Conservation (phyloP, 257 asterid species). For the Eustoma russellianum region DNA sequence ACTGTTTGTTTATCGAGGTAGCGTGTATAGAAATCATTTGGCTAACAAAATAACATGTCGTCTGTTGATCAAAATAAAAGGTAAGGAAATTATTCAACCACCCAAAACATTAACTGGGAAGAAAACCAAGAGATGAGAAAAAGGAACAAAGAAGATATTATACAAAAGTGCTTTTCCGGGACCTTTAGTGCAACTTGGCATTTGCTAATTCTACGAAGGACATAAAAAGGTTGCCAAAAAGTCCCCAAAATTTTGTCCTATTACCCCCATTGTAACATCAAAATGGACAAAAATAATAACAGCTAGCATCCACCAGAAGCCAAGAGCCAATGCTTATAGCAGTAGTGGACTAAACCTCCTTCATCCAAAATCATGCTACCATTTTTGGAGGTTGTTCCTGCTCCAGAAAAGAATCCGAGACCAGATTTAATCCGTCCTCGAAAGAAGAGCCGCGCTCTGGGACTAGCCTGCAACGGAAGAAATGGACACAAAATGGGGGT, state of each 20-base stretch:
- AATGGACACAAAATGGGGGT: slow-evolving; percentile 26
- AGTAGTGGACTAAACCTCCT: not conserved
- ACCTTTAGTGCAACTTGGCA: too few relatives aligned
- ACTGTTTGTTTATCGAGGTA: too few relatives aligned
- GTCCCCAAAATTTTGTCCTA: slow-evolving; percentile 15
- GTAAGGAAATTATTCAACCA: too few relatives aligned
- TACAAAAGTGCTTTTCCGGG: too few relatives aligned
- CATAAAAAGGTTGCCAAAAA: too few relatives aligned
- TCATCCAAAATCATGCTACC: not conserved
- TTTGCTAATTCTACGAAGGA: too few relatives aligned
- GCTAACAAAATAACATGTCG: too few relatives aligned
- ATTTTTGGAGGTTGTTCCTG: slow-evolving; percentile 11
- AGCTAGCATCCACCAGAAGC: slow-evolving; percentile 12
- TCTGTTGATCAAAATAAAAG: too few relatives aligned
- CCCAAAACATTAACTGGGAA: not conserved
- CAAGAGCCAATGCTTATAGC: not conserved
- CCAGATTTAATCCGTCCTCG: slow-evolving; percentile 7
- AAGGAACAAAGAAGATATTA: too few relatives aligned
- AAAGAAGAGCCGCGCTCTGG: slow-evolving; percentile 24
- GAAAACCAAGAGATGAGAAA: not conserved
- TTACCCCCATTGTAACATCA: slow-evolving; percentile 7
- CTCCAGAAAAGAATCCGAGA: slow-evolving; percentile 11
- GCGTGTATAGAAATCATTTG: too few relatives aligned
- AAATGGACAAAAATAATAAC: slow-evolving; percentile 15
- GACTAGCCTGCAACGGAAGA: slow-evolving; percentile 29